A percentile compares a stretch with the other conserved stretches of the same genome.
These are phyloP conservation scores for Sporisorium exsertum DNA, from an alignment of 1,284 basidiomycete genomes.

Conservation along the genomic window DNA sequence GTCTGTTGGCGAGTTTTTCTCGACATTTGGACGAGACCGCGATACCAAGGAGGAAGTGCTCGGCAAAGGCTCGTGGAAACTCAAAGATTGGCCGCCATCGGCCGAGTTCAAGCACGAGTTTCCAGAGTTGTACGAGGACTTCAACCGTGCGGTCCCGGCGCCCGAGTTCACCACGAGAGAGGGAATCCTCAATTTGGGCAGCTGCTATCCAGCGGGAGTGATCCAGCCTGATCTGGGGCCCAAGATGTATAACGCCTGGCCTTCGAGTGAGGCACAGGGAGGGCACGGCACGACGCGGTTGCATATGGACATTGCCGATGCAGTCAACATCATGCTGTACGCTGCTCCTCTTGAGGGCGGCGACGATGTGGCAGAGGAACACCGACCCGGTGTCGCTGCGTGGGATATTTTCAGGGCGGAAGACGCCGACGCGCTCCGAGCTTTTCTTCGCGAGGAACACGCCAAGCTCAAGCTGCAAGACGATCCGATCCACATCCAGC, in stretches of 20 bases:
- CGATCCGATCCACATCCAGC: conserved; percentile 93
- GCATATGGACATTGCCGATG: conserved; percentile 97
- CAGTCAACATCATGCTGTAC: conserved; percentile 82
- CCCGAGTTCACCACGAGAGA: conserved; percentile 89
- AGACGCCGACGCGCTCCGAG: conserved; percentile 82
- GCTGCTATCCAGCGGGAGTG: conserved; percentile 84
- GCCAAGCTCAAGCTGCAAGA: conserved; percentile 67
- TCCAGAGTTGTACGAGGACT: conserved; percentile 88
- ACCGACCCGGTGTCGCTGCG: conserved; percentile 80
- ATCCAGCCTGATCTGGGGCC: conserved; percentile 87
- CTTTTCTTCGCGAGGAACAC: conserved; percentile 75
- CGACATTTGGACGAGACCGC: conserved; percentile 79
- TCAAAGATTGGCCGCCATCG: conserved; percentile 94
- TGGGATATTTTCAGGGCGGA: conserved; percentile 91
- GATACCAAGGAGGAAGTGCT: conserved; percentile 70
- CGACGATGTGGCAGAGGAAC: conserved; percentile 38
- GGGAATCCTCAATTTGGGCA: conserved; percentile 84
- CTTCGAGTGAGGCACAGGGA: conserved; percentile 71
- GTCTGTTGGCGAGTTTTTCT: conserved; percentile 81
- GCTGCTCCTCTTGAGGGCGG: conserved; percentile 29
- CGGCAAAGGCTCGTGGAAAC: conserved; percentile 75
- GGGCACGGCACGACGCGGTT: conserved; percentile 85
- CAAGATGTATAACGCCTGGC: conserved; percentile 73
- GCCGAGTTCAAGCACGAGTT: conserved; percentile 84
- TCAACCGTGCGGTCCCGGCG: conserved; percentile 82